Evolutionary conservation across 176 grass and related monocot species (phyloP).

Genomic region (Zoysia japonica): DNA sequence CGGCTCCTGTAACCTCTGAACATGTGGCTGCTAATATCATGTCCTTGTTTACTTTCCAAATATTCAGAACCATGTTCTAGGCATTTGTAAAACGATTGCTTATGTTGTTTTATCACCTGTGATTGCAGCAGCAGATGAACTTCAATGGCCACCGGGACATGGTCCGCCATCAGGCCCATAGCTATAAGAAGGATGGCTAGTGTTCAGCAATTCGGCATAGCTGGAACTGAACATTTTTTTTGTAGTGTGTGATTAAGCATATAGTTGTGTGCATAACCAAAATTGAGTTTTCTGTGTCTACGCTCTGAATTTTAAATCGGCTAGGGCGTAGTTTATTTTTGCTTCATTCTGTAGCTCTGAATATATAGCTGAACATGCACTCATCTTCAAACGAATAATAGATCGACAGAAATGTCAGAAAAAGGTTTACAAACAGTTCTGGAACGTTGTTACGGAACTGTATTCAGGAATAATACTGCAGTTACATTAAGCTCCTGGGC

Average conservation of each 20-base stretch:
- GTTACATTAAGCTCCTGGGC: background rate
- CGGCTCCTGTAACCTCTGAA: background rate
- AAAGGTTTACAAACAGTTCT: background rate
- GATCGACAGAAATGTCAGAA: background rate
- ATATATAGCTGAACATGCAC: background rate
- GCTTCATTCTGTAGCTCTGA: background rate
- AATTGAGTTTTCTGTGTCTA: background rate
- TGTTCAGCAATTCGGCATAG: slow-evolving; percentile 3
- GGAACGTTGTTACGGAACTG: background rate
- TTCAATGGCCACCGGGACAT: slow-evolving; percentile 3
- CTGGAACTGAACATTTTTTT: slow-evolving; percentile 20
- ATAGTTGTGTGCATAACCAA: background rate
- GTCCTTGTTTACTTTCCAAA: slow-evolving; percentile 6
- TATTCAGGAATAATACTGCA: background rate
- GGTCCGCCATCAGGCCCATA: background rate
- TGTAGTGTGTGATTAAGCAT: background rate
- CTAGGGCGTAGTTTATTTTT: background rate
- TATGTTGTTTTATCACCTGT: background rate
- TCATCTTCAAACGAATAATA: background rate
- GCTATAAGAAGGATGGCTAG: slow-evolving; percentile 11
- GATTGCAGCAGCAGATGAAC: slow-evolving; percentile 23
- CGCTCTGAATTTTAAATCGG: background rate
- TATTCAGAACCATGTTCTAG: background rate
- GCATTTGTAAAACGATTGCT: background rate
- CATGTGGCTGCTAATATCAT: background rate